Conservation (phyloP, 441 rosid species). For the Flueggea neowawraea region DNA sequence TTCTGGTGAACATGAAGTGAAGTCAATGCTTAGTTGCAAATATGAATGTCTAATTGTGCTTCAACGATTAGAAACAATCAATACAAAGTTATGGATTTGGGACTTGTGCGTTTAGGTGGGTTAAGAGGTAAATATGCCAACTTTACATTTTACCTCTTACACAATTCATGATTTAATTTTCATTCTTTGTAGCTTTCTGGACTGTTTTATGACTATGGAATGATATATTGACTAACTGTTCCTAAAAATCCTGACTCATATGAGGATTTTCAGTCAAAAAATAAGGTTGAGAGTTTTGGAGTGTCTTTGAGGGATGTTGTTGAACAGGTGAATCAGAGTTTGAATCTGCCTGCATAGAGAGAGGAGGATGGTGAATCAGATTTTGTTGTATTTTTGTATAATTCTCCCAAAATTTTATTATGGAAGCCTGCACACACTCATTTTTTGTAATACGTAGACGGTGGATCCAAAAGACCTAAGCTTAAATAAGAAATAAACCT, state of each 20-base stretch:
- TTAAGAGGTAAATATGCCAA: background rate
- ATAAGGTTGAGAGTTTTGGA: constrained; percentile 48
- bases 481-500: too few relatives aligned
- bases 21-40: background rate
- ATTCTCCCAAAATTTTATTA: too few relatives aligned
- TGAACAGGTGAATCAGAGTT: constrained; percentile 47
- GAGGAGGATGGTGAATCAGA: too few relatives aligned
- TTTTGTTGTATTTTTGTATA: too few relatives aligned
- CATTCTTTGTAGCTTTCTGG: constrained; percentile 42
- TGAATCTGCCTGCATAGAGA: background rate
- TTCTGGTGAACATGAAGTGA: too few relatives aligned
- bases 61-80: background rate
- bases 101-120: background rate
- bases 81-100: background rate
- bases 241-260: constrained; percentile 80
- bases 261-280: constrained; percentile 77
- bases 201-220: constrained; percentile 32
- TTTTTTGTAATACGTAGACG: too few relatives aligned
- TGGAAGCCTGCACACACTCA: too few relatives aligned
- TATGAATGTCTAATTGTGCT: background rate
- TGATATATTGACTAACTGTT: constrained; percentile 42
- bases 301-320: constrained; percentile 62
- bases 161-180: constrained; percentile 10
- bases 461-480: too few relatives aligned
- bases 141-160: background rate